Conservation (phyloP, 352 stramenopile genomes). For the Halophytophthora polymorphica region DNA sequence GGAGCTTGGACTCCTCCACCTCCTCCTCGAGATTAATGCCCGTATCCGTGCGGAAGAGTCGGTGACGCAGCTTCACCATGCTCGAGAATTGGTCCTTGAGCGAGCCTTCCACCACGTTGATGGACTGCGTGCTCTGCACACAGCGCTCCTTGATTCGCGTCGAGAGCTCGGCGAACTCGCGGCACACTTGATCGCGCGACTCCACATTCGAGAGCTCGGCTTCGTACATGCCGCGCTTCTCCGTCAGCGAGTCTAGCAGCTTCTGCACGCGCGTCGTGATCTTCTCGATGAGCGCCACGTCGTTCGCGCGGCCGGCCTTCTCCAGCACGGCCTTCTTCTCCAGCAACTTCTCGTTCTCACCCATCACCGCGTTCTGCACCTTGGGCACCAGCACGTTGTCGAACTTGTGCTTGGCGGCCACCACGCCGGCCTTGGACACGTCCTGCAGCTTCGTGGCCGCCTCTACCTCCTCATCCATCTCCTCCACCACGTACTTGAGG, state of each 20-base stretch:
- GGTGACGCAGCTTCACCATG: conserved; percentile 68
- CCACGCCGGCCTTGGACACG: conserved; percentile 61
- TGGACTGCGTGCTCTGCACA: conserved; percentile 63
- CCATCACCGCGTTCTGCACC: conserved; percentile 63
- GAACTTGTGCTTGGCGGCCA: conserved; percentile 67
- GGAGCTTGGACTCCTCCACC: conserved; percentile 15
- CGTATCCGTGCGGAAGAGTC: conserved; percentile 66
- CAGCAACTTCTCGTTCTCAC: conserved; percentile 79
- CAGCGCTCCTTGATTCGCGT: conserved; percentile 77
- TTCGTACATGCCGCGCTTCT: conserved; percentile 77
- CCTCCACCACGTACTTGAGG: conserved; percentile 87
- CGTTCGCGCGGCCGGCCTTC: conserved; percentile 46
- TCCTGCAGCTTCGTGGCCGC: conserved; percentile 70
- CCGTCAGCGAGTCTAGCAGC: conserved; percentile 60
- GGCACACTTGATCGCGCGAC: conserved; percentile 72
- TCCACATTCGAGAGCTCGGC: conserved; percentile 72
- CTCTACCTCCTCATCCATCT: conserved; percentile 87
- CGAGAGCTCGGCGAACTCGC: conserved; percentile 73
- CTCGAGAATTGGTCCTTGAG: conserved; percentile 77
- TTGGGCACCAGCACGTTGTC: conserved; percentile 69
- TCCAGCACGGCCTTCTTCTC: conserved; percentile 74
- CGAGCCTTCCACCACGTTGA: conserved; percentile 75
- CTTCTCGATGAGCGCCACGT: conserved; percentile 75
- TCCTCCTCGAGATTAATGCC: conserved; percentile 37
- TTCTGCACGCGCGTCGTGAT: conserved; percentile 63